Evolutionary conservation across 441 rosid species (phyloP).

Genomic region (Erodium trifolium): DNA sequence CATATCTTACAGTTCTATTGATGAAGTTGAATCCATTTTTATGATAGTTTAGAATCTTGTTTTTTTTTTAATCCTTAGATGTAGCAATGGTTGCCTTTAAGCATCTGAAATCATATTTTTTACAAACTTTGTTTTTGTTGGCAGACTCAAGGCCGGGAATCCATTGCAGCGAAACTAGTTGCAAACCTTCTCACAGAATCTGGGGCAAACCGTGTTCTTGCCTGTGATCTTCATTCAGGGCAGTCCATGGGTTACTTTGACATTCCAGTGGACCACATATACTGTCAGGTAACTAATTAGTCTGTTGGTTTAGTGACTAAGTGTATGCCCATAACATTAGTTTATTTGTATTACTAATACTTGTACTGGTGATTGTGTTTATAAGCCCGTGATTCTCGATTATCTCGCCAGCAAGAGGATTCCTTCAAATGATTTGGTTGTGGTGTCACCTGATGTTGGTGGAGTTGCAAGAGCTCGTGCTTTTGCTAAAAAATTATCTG

Average conservation of each 20-base stretch:
- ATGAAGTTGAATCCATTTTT: neutral
- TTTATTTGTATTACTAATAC: neutral
- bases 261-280: constrained; percentile 67
- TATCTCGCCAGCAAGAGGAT: constrained; percentile 71
- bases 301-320: neutral
- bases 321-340: neutral
- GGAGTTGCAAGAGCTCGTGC: constrained; percentile 78
- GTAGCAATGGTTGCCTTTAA: neutral
- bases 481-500: constrained; percentile 63
- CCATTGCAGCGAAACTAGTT: constrained; percentile 70
- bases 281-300: constrained; percentile 39
- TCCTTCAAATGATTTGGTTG: constrained; percentile 53
- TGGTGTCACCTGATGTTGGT: constrained; percentile 70
- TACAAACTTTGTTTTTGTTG: constrained; percentile 11
- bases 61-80: neutral
- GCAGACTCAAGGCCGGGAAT: constrained; percentile 71
- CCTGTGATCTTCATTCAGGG: constrained; percentile 65
- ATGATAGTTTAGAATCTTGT: neutral
- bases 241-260: constrained; percentile 78
- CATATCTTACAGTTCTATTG: neutral
- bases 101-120: neutral
- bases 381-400: constrained; percentile 65
- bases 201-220: constrained; percentile 70
- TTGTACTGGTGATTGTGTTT: constrained; percentile 1
- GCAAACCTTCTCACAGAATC: constrained; percentile 67